phyloP scores from a whole-genome alignment of 176 grass and related monocot genomes.

The Raddia guianensis region DNA sequence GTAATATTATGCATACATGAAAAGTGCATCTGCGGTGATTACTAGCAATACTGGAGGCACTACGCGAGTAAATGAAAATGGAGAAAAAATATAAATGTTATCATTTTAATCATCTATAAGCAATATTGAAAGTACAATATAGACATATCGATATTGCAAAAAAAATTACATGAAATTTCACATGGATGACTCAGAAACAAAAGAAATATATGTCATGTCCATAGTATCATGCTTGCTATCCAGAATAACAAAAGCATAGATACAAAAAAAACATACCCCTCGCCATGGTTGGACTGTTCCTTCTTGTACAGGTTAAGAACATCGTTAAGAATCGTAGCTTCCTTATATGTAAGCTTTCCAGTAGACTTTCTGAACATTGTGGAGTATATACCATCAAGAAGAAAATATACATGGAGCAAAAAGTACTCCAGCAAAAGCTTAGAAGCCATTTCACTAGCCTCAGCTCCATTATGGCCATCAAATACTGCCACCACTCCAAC shows the following conservation, averaged over 20 bases:
- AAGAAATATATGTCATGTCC: neutral
- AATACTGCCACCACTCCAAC: conserved; percentile 87
- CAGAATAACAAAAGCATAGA: neutral
- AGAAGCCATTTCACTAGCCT: conserved; percentile 95
- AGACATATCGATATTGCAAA: neutral
- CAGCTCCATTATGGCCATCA: conserved; percentile 93
- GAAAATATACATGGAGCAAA: conserved; percentile 92
- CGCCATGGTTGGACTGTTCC: conserved; percentile 18
- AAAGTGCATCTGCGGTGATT: neutral
- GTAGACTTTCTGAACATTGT: conserved; percentile 67
- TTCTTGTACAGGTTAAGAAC: conserved; percentile 47
- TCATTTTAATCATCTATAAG: neutral
- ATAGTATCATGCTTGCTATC: neutral
- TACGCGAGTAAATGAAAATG: neutral
- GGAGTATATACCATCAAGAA: conserved; percentile 89
- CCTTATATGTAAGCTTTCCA: conserved; percentile 60
- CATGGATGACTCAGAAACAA: neutral
- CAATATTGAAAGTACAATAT: neutral
- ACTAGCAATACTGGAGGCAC: conserved; percentile 1
- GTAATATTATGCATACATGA: conserved; percentile 5
- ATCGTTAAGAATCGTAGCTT: conserved; percentile 52
- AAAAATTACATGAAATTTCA: neutral
- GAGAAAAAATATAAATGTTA: neutral
- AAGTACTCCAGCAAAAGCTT: conserved; percentile 87
- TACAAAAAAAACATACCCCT: conserved; percentile 41